Percentiles rank a stretch among this genome's conserved stretches.
phyloP scores from a whole-genome alignment of 2,329 filamentous ascomycete genomes.

The Microascus cirrosus region DNA sequence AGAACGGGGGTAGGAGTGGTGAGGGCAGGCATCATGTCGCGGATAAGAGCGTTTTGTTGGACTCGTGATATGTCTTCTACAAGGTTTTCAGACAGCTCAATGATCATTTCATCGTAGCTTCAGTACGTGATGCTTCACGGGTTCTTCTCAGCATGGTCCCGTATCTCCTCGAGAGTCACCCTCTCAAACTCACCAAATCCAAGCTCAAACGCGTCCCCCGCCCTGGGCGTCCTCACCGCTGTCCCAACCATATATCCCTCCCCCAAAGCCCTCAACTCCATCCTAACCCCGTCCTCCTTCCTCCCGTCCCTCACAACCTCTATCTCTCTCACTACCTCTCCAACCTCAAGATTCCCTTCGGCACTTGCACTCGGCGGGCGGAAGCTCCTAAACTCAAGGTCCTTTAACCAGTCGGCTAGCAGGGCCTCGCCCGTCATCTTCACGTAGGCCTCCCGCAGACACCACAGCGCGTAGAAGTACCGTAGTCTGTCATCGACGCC shows the following conservation, averaged over 20 bases:
- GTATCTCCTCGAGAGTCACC: constrained; percentile 31
- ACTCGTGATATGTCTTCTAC: too few species aligned
- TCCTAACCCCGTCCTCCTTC: constrained; percentile 18
- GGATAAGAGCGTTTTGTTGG: too few species aligned
- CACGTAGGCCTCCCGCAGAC: constrained; percentile 69
- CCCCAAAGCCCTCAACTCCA: constrained; percentile 26
- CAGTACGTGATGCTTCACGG: not conserved
- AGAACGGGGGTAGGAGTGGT: too few species aligned
- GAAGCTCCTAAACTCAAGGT: constrained; percentile 58
- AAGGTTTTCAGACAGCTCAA: too few species aligned
- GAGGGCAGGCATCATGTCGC: too few species aligned
- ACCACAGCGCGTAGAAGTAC: constrained; percentile 69
- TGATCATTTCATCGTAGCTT: not conserved
- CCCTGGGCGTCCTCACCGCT: constrained; percentile 28
- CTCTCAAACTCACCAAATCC: constrained; percentile 27
- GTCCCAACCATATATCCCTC: constrained; percentile 43
- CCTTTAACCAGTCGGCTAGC: constrained; percentile 59
- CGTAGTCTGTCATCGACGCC: constrained; percentile 36
- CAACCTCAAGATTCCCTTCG: constrained; percentile 9
- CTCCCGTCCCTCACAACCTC: constrained; percentile 19
- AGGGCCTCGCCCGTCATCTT: constrained; percentile 75
- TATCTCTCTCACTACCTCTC: constrained; percentile 8
- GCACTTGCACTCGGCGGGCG: constrained; percentile 31
- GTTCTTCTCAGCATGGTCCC: constrained; percentile 28
- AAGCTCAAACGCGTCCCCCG: constrained; percentile 24